phyloP scores from a whole-genome alignment of 2,329 filamentous ascomycete species.

The Penicillium sp. region DNA sequence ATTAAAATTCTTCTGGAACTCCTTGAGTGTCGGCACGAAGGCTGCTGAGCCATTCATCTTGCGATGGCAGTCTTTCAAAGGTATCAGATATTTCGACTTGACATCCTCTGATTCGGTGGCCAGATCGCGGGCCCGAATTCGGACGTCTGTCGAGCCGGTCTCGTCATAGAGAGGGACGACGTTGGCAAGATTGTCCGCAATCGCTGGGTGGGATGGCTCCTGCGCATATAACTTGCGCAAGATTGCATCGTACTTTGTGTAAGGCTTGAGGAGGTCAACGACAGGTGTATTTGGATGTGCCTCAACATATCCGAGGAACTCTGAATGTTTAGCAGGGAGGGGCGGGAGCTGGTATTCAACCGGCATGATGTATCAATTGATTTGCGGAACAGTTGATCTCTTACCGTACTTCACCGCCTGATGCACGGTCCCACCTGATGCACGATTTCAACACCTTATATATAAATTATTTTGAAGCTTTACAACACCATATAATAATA shows the following conservation, averaged over 20 bases:
- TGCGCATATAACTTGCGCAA: slow-evolving; percentile 38
- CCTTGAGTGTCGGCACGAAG: slow-evolving; percentile 61
- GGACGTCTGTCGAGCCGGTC: slow-evolving; percentile 21
- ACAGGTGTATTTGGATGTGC: slow-evolving; percentile 24
- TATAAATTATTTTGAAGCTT: no score
- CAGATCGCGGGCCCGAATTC: slow-evolving; percentile 31
- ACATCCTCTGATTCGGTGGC: slow-evolving; percentile 24
- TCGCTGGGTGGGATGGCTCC: slow-evolving; percentile 28
- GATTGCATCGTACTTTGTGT: slow-evolving; percentile 33
- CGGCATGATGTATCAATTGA: not conserved
- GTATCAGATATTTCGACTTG: slow-evolving; percentile 33
- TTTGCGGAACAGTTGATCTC: not conserved
- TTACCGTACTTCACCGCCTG: no score
- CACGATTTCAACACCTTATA: no score
- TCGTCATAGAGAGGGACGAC: slow-evolving; percentile 32
- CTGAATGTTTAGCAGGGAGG: slow-evolving; percentile 25
- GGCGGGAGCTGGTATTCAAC: slow-evolving; percentile 19
- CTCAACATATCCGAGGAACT: slow-evolving; percentile 26
- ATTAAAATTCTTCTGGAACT: slow-evolving; percentile 75
- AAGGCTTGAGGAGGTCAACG: slow-evolving; percentile 29
- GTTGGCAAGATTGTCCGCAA: slow-evolving; percentile 29
- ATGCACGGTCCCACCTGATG: no score
- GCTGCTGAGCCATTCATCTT: slow-evolving; percentile 62
- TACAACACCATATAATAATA: no score
- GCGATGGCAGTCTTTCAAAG: slow-evolving; percentile 49